Percentiles rank a stretch among this genome's conserved stretches.
These are phyloP conservation scores for Thelephora ganbajun DNA, from an alignment of 768 basidiomycete genomes.

Conservation along the genomic window DNA sequence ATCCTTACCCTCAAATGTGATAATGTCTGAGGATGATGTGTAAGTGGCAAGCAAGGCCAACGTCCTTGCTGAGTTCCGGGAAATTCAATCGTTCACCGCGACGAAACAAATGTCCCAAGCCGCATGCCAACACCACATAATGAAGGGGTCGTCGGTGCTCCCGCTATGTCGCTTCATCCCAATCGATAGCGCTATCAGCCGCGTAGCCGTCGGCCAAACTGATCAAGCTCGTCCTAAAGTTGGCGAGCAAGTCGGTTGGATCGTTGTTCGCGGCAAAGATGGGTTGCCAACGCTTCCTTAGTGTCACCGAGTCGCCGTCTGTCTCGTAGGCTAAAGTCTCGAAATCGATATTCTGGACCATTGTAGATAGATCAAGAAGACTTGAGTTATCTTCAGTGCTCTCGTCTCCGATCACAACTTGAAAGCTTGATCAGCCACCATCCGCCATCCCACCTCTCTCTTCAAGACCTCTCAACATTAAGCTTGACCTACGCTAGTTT, in stretches of 20 bases:
- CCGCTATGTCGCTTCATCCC: conserved; percentile 26
- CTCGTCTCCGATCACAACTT: no score
- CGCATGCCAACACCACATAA: conserved; percentile 14
- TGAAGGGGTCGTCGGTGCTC: conserved; percentile 16
- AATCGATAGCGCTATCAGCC: conserved; percentile 27
- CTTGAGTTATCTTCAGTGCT: no score
- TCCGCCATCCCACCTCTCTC: no score
- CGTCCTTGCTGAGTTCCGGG: conserved; percentile 10
- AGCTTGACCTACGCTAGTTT: no score
- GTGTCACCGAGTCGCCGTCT: conserved; percentile 50
- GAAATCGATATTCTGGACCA: conserved; percentile 42
- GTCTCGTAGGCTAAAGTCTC: conserved; percentile 48
- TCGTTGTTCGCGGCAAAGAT: conserved; percentile 33
- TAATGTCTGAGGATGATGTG: no score
- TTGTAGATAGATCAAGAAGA: no score
- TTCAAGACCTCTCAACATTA: no score
- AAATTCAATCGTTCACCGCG: conserved; percentile 18
- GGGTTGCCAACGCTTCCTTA: conserved; percentile 44
- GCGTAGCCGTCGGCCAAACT: conserved; percentile 18
- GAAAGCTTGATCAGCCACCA: no score
- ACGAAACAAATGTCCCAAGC: conserved; percentile 15
- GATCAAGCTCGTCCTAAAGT: conserved; percentile 15
- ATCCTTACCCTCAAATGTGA: no score
- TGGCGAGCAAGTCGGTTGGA: conserved; percentile 36
- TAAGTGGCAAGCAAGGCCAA: no score